These are phyloP conservation scores for Pythium monospermum DNA, from an alignment of 352 stramenopile genomes.

Conservation along the genomic window DNA sequence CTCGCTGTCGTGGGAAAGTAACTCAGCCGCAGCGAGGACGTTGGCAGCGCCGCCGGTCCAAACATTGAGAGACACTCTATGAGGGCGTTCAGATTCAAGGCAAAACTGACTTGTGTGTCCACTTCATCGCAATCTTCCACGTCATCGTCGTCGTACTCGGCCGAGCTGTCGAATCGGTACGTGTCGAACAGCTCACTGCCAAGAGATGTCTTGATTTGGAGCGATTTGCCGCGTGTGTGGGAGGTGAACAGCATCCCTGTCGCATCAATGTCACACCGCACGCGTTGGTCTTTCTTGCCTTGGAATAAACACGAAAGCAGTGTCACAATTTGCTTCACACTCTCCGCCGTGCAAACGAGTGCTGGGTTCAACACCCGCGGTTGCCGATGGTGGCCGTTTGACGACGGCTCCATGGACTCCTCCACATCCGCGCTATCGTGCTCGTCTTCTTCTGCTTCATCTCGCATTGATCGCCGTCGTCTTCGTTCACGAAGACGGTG, in stretches of 20 bases:
- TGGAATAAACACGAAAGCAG: conserved; percentile 59
- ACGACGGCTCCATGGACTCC: conserved; percentile 2
- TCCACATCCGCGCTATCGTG: background rate
- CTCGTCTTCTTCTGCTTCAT: background rate
- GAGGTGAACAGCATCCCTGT: conserved; percentile 65
- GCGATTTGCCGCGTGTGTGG: conserved; percentile 81
- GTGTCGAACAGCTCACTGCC: conserved; percentile 70
- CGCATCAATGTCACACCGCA: conserved; percentile 69
- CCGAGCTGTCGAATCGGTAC: conserved; percentile 34
- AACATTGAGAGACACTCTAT: conserved; percentile 84
- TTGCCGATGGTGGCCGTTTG: background rate
- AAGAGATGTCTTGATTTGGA: conserved; percentile 85
- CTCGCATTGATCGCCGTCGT: background rate
- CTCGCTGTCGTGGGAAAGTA: conserved; percentile 56
- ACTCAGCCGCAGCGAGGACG: conserved; percentile 70
- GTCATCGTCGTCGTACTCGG: conserved; percentile 3
- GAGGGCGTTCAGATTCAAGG: conserved; percentile 60
- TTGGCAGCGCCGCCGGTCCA: conserved; percentile 47
- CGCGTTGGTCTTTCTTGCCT: conserved; percentile 71
- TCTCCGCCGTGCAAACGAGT: conserved; percentile 55
- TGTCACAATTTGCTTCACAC: conserved; percentile 70
- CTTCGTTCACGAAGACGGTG: conserved; percentile 2
- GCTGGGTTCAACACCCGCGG: conserved; percentile 21
- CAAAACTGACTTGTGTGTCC: conserved; percentile 58
- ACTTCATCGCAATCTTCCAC: conserved; percentile 15